phyloP scores from a whole-genome alignment of 2,329 filamentous ascomycete species.

The Alternaria sp. region DNA sequence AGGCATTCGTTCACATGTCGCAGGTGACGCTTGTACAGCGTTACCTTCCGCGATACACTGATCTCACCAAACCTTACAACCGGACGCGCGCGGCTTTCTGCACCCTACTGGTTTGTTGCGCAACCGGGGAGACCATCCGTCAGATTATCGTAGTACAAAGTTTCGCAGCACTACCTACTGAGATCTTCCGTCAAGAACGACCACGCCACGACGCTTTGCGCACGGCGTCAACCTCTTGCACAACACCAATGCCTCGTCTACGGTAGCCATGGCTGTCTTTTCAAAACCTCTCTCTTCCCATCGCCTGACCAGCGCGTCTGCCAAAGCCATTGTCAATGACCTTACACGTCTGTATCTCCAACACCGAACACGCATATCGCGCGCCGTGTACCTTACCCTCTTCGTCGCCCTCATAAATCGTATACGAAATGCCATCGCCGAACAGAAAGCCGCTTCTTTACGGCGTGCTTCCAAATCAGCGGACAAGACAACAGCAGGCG shows the following conservation, averaged over 20 bases:
- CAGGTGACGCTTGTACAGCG: slow-evolving; percentile 20
- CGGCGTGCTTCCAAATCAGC: slow-evolving; percentile 59
- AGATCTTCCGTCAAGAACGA: not conserved
- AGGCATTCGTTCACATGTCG: slow-evolving; percentile 35
- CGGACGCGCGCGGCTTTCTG: slow-evolving; percentile 7
- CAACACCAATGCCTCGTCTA: slow-evolving; percentile 29
- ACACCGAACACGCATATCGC: slow-evolving; percentile 54
- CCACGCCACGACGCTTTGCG: slow-evolving; percentile 11
- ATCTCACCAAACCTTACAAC: slow-evolving; percentile 18
- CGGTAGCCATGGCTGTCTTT: slow-evolving; percentile 52
- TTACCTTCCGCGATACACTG: slow-evolving; percentile 15
- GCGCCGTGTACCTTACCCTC: slow-evolving; percentile 52
- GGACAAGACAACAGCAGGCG: slow-evolving; percentile 51
- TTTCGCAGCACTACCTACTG: not conserved
- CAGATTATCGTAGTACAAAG: not conserved
- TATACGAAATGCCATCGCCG: slow-evolving; percentile 87
- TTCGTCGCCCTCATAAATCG: slow-evolving; percentile 69
- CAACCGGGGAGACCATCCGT: not conserved
- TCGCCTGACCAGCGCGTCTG: slow-evolving; percentile 41
- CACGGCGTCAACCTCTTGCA: not conserved
- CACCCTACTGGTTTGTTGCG: not conserved
- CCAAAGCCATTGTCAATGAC: slow-evolving; percentile 50
- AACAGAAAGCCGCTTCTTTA: slow-evolving; percentile 85
- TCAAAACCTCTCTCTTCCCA: slow-evolving; percentile 50
- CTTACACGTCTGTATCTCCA: slow-evolving; percentile 51